These are phyloP conservation scores for Fusarium irregulare DNA, from an alignment of 2,329 filamentous ascomycete genomes.

Conservation along the genomic window DNA sequence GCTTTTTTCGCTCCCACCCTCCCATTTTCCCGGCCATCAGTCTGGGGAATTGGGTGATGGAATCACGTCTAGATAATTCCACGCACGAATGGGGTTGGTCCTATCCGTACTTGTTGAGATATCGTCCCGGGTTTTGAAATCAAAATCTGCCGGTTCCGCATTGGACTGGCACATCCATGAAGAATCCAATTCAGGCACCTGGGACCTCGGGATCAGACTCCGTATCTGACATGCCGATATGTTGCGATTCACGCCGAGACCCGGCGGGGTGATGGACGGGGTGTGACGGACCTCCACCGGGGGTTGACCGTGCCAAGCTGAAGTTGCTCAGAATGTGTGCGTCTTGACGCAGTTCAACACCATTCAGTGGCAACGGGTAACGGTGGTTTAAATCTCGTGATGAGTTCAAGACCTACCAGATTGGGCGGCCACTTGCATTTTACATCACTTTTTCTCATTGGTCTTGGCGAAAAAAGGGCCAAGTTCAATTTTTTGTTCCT, in stretches of 20 bases:
- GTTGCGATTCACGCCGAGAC: conserved; percentile 34
- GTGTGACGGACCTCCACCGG: conserved; percentile 33
- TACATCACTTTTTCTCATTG: conserved; percentile 35
- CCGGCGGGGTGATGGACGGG: conserved; percentile 27
- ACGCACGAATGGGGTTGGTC: conserved; percentile 39
- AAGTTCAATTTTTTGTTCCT: conserved; percentile 18
- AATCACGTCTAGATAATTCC: conserved; percentile 40
- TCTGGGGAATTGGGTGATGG: conserved; percentile 39
- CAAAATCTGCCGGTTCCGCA: conserved; percentile 31
- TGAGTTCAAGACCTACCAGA: conserved; percentile 18
- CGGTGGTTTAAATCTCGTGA: conserved; percentile 31
- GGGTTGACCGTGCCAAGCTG: conserved; percentile 30
- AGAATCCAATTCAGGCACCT: conserved; percentile 4
- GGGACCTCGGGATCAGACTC: conserved; percentile 14
- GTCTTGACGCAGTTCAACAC: conserved; percentile 31
- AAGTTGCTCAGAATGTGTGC: not conserved
- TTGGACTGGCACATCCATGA: conserved; percentile 27
- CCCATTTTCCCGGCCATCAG: conserved; percentile 20
- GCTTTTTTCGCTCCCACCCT: conserved; percentile 21
- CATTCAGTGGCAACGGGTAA: conserved; percentile 37
- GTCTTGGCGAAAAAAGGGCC: conserved; percentile 30
- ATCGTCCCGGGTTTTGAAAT: conserved; percentile 32
- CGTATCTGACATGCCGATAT: conserved; percentile 23
- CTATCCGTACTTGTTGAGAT: conserved; percentile 22
- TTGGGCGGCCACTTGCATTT: conserved; percentile 14